Evolutionary conservation across 2,329 filamentous ascomycete genomes (phyloP).

Genomic region (Fusarium lyarnte): DNA sequence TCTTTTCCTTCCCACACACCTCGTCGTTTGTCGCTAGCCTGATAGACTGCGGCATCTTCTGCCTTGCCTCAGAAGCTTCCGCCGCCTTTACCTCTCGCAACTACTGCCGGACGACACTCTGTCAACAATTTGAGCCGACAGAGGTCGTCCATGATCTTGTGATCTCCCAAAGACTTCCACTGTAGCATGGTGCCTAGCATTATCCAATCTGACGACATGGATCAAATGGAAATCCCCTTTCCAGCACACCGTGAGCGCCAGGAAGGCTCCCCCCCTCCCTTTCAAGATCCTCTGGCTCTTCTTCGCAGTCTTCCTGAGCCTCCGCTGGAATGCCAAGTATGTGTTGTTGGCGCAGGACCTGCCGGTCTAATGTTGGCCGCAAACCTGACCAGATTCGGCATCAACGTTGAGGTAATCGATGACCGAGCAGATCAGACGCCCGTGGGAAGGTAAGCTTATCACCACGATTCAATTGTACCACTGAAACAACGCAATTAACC

Average conservation of each 20-base stretch:
- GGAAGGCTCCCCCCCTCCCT: slow-evolving; percentile 47
- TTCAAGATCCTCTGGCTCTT: slow-evolving; percentile 58
- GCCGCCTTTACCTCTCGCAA: slow-evolving; percentile 16
- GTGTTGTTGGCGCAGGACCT: slow-evolving; percentile 65
- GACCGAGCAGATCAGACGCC: slow-evolving; percentile 74
- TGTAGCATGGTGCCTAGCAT: slow-evolving; percentile 47
- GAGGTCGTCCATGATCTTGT: slow-evolving; percentile 45
- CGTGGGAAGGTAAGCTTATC: slow-evolving; percentile 62
- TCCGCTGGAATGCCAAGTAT: slow-evolving; percentile 58
- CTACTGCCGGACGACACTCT: slow-evolving; percentile 40
- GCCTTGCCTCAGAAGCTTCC: slow-evolving; percentile 1
- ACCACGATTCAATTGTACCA: neutral
- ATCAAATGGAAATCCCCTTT: slow-evolving; percentile 40
- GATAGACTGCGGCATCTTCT: slow-evolving; percentile 11
- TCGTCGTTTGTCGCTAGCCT: slow-evolving; percentile 25
- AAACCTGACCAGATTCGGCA: slow-evolving; percentile 70
- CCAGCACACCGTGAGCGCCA: slow-evolving; percentile 39
- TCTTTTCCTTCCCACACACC: slow-evolving; percentile 22
- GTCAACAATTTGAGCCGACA: slow-evolving; percentile 33
- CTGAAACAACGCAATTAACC: slow-evolving; percentile 27
- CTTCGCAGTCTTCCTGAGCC: slow-evolving; percentile 59
- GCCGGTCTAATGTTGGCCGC: slow-evolving; percentile 65
- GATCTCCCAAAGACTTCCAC: slow-evolving; percentile 18
- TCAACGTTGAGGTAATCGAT: slow-evolving; percentile 73
- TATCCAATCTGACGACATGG: slow-evolving; percentile 45